Base-by-base conservation (phyloP, 345 rosid species). In the Eucalyptus polyanthemos region DNA sequence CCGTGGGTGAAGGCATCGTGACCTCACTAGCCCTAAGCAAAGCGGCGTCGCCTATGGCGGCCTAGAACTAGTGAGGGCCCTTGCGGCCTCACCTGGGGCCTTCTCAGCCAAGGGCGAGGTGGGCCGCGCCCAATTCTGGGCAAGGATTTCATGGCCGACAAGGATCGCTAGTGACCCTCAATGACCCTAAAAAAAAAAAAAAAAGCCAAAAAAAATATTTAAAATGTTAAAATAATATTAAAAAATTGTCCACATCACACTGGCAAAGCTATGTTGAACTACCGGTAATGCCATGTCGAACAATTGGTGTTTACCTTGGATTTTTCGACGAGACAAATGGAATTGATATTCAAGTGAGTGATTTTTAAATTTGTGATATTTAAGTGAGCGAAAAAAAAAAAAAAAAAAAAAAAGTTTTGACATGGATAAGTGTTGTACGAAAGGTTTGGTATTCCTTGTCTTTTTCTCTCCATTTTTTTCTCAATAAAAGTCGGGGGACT, bases 261-360 rank as follows among this genome's bases (percentile, higher is more conserved):
- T 0, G 0, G 0, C 21, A 51, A 51, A 51, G 21, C 21, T 0
- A 51, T 4, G 0, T 50, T 1, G 2, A 1, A 50, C 21, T 50
- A 50, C 1, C 0, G 0, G 4, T 6, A 1, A 50, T 0, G 21
- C 4, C 9, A 51, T 0, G 21, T 51, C 0, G 2, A 0, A 50
- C 8, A 50, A 50, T 0, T 0, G 0, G 4, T 6, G 54, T 51
- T 0, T 0, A 16, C 21, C 54, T 15, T 0, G 9, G 17, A 16
- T 51, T 51, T 51, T 51, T 21, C 3, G 0, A 51, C 4, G 0
- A 51, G 7, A 0, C 2, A 51, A 51, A 51, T 51, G 0, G 0
- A 51, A 16, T 3, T 51, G 1, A 2, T 51, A 3, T 16, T 16
- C 9, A 51, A 51, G 54, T 16, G 2, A 1, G 4, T 51, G 54